These are phyloP conservation scores for Plenodomus biglobosus DNA, from an alignment of 2,329 filamentous ascomycete genomes.

Conservation along the genomic window DNA sequence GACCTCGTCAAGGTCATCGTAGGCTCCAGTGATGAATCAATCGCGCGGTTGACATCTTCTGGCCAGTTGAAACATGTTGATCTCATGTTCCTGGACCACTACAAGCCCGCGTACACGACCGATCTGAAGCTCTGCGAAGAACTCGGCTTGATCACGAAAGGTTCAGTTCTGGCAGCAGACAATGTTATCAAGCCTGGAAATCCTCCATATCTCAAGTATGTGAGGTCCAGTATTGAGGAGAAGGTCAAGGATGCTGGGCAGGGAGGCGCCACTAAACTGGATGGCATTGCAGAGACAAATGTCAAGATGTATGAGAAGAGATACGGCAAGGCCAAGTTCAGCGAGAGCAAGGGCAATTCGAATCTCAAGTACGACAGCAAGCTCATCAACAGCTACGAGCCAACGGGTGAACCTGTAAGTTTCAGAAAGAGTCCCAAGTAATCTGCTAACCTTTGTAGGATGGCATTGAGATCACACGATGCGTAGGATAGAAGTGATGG, in stretches of 20 bases:
- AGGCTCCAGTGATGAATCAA: constrained; percentile 66
- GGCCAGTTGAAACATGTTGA: constrained; percentile 63
- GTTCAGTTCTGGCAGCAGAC: constrained; percentile 66
- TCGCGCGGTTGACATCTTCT: constrained; percentile 60
- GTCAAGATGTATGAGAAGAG: constrained; percentile 53
- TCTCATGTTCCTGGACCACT: constrained; percentile 77
- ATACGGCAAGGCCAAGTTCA: constrained; percentile 51
- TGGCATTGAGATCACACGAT: constrained; percentile 66
- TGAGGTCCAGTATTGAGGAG: constrained; percentile 63
- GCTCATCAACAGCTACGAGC: constrained; percentile 66
- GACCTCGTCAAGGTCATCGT: constrained; percentile 71
- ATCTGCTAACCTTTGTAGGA: constrained; percentile 51
- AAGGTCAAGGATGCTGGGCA: constrained; percentile 54
- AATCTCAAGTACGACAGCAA: constrained; percentile 66
- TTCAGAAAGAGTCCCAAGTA: not conserved
- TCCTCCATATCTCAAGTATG: constrained; percentile 70
- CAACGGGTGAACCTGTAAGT: constrained; percentile 65
- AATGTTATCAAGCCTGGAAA: constrained; percentile 74
- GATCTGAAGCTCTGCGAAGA: constrained; percentile 79
- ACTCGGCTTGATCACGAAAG: constrained; percentile 63
- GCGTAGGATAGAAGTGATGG: constrained; percentile 36
- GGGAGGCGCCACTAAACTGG: constrained; percentile 39
- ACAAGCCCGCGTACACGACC: constrained; percentile 72
- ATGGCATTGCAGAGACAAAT: constrained; percentile 49
- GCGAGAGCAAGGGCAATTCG: constrained; percentile 59